Conservation (phyloP, 805 yeast species). For the Blastobotrys terrestris region DNA sequence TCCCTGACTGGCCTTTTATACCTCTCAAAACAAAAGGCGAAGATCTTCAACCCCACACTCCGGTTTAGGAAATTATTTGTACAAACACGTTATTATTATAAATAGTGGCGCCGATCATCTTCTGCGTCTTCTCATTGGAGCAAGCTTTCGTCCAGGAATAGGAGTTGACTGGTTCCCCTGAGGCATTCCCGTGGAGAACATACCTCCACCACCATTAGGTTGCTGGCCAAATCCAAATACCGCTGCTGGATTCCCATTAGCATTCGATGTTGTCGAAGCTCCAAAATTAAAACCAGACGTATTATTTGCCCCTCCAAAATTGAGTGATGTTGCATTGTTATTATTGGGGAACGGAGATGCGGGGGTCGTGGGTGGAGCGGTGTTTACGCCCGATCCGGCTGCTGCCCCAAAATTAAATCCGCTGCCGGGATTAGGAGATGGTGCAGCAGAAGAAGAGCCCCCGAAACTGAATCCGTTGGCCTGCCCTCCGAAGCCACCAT, state of each 20-base stretch:
- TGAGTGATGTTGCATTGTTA: conserved; percentile 4
- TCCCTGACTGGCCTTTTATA: neutral
- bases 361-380: neutral
- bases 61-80: neutral
- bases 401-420: conserved; percentile 2
- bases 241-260: neutral
- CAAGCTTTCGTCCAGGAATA: conserved; percentile 3
- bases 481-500: neutral
- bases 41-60: neutral
- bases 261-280: neutral
- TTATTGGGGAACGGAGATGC: conserved; percentile 1
- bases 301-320: conserved; percentile 1
- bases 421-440: neutral
- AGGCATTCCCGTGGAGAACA: neutral
- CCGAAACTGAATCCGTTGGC: neutral
- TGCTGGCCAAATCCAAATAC: neutral
- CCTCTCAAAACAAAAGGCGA: neutral
- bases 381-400: neutral
- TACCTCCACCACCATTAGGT: neutral
- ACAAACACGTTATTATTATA: neutral
- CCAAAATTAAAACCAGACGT: neutral
- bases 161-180: neutral
- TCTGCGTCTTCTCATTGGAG: conserved; percentile 5
- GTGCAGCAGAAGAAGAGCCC: neutral
- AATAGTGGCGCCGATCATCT: neutral